Evolutionary conservation across 2,329 filamentous ascomycete species (phyloP), one percentile per base, ranked within the genome.

Genomic region (Pyricularia grisea): DNA sequence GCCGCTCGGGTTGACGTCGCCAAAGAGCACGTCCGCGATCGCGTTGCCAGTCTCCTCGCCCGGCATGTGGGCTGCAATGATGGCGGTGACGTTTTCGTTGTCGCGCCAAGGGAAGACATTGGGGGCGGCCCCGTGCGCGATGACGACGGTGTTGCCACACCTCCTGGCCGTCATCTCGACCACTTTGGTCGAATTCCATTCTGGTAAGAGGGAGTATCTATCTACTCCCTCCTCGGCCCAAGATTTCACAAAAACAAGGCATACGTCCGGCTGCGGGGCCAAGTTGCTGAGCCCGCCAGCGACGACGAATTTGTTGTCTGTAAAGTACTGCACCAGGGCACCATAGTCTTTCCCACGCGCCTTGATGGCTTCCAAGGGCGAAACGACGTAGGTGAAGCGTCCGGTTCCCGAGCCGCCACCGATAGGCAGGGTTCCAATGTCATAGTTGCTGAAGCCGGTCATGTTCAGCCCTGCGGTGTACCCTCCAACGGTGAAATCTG

Each of bases 141-240:
- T 75, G 42, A 86, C 83, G 42, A 86, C 75, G 0, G 83, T 85
- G 74, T 85, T 85, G 73, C 77, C 79, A 77, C 83, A 85, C 70
- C 75, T 74, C 50, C 75, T 73, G 6, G 84, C 80, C 6, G 84
- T 73, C 4, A 82, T 80, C 67, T 83, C 77, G 55, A 91, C 84
- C 12, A 91, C 80, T 67, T 90, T 83, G 28, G 60, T 63, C 14
- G 50, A 55, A 28, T 42, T 69, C 73, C 88, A 90, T 72, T 93
- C 90, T n/a, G 82, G 80, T 70, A 90, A 87, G 60, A 91, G 90
- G 0, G 84, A 88, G 69, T 91, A 83, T 71, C 84, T 88, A 73
- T 92, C 91, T 76, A 93, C 91, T 20, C 90, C 91, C 0, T 89
- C 84, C 74, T 93, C 90, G 0, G 74, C 83, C 60, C 92, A 28